phyloP scores from a whole-genome alignment of 2,329 filamentous ascomycete species.

The Cladophialophora yegresii region DNA sequence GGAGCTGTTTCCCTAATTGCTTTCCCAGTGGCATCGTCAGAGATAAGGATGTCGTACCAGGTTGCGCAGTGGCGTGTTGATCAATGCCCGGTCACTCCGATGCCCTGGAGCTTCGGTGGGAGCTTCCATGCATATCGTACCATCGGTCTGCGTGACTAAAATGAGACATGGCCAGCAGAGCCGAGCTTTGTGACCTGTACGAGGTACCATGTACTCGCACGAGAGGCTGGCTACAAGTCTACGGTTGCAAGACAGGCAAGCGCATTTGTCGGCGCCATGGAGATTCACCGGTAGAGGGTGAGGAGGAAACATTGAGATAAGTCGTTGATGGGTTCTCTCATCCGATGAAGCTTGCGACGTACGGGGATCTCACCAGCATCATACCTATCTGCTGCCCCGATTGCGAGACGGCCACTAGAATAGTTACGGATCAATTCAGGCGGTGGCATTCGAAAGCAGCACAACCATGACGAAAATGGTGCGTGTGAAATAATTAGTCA shows the following conservation, averaged over 20 bases:
- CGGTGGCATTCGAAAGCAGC: too few relatives aligned
- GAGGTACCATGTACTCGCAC: not conserved
- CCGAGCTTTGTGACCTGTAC: not conserved
- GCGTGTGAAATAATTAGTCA: too few relatives aligned
- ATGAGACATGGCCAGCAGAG: not conserved
- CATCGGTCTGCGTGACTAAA: not conserved
- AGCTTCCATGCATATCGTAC: slow-evolving; percentile 19
- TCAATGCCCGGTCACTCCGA: not conserved
- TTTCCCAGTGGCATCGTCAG: not conserved
- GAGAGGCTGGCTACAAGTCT: not conserved
- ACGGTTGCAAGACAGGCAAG: slow-evolving; percentile 1
- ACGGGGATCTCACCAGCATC: too few relatives aligned
- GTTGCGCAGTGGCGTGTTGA: not conserved
- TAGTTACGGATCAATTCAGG: too few relatives aligned
- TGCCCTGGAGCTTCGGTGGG: slow-evolving; percentile 2
- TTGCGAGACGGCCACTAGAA: too few relatives aligned
- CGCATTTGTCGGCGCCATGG: not conserved
- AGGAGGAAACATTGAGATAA: too few relatives aligned
- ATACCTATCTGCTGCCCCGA: too few relatives aligned
- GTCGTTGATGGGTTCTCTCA: too few relatives aligned
- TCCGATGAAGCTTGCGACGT: too few relatives aligned
- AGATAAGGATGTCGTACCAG: slow-evolving; percentile 24
- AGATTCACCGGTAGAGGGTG: too few relatives aligned
- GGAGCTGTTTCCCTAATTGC: slow-evolving; percentile 1
- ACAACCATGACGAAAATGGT: too few relatives aligned